Evolutionary conservation across 495 filamentous ascomycete genomes (phyloP).

Genomic region (Neurospora sp.): DNA sequence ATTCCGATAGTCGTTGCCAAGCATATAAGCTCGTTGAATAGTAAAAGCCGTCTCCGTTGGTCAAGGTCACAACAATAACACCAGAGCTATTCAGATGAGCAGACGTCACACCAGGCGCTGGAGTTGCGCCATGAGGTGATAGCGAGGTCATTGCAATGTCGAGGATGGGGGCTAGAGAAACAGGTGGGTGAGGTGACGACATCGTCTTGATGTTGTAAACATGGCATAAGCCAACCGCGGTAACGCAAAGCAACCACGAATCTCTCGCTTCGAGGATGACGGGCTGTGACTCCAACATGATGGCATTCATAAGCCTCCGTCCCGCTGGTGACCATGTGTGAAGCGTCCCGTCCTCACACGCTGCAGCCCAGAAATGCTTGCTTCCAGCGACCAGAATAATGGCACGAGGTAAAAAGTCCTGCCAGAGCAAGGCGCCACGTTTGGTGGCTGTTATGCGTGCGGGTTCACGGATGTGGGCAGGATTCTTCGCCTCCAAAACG

Average conservation of each 20-base stretch:
- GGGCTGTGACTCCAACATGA: conserved; percentile 84
- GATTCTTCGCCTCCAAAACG: conserved; percentile 40
- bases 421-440: conserved; percentile 80
- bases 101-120: conserved; percentile 72
- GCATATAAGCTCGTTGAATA: conserved; percentile 73
- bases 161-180: conserved; percentile 81
- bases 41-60: conserved; percentile 84
- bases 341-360: conserved; percentile 87
- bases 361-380: conserved; percentile 79
- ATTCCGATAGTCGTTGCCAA: conserved; percentile 92
- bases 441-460: conserved; percentile 71
- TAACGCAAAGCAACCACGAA: conserved; percentile 81
- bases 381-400: conserved; percentile 84
- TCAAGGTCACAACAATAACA: conserved; percentile 70
- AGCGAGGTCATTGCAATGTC: conserved; percentile 63
- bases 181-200: conserved; percentile 74
- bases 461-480: conserved; percentile 61
- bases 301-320: conserved; percentile 67
- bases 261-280: conserved; percentile 86
- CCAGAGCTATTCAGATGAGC: conserved; percentile 84
- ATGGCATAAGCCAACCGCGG: conserved; percentile 78
- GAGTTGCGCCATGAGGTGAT: conserved; percentile 58
- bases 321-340: conserved; percentile 95
- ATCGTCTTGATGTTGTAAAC: conserved; percentile 90
- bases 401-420: conserved; percentile 78